Percentiles rank a stretch among this genome's conserved stretches.
Evolutionary conservation across 177 flowering plant genomes (phyloP).

Genomic region (Vitis hybrid): DNA sequence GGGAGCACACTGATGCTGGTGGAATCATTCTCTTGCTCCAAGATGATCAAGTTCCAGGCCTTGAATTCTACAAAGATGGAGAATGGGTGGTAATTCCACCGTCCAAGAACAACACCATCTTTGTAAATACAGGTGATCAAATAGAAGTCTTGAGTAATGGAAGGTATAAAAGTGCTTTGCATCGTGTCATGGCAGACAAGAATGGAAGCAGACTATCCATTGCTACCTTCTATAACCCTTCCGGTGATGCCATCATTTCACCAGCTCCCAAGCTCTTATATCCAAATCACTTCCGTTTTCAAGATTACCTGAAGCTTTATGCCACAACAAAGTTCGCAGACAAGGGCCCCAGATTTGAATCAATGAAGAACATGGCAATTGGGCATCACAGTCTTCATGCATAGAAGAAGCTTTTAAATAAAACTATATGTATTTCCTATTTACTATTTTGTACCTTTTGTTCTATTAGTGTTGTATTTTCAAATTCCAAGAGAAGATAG

Average conservation of each 20-base stretch:
- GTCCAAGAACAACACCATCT: conserved; percentile 56
- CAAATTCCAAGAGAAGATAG: not conserved
- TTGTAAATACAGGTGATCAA: conserved; percentile 78
- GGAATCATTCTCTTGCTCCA: conserved; percentile 82
- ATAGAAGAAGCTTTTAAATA: conserved; percentile 1
- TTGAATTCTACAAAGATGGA: conserved; percentile 64
- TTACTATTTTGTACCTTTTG: not conserved
- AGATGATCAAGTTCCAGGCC: conserved; percentile 78
- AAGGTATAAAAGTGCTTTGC: conserved; percentile 57
- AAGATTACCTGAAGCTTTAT: conserved; percentile 70
- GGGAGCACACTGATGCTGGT: conserved; percentile 84
- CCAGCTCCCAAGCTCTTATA: conserved; percentile 63
- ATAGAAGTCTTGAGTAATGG: conserved; percentile 73
- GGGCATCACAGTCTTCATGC: conserved; percentile 21
- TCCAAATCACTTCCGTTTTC: conserved; percentile 43
- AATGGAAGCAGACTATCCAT: conserved; percentile 78
- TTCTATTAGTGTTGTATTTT: not conserved
- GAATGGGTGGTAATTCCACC: conserved; percentile 76
- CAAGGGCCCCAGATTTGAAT: conserved; percentile 58
- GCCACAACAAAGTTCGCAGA: conserved; percentile 56
- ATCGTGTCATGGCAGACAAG: conserved; percentile 62
- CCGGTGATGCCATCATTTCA: conserved; percentile 66
- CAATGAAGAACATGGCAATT: conserved; percentile 53
- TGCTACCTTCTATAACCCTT: conserved; percentile 83
- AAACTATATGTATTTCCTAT: not conserved